Conservation (phyloP, 495 filamentous ascomycete genomes). For the Jackrogersella minutella region DNA sequence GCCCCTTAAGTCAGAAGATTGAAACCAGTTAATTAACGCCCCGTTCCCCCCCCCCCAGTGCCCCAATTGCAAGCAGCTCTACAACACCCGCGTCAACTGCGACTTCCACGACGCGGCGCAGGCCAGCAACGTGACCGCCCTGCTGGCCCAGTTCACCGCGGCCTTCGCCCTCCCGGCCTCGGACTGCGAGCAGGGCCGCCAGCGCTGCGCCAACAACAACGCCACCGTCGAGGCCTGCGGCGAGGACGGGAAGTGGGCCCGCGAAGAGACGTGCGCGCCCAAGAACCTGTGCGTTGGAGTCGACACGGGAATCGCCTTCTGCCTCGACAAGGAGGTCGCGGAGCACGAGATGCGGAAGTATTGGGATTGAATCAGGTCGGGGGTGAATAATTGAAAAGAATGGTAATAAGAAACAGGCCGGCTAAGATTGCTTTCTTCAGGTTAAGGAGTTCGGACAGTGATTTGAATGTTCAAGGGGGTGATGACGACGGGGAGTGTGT, state of each 20-base stretch:
- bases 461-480: neutral
- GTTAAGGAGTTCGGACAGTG: neutral
- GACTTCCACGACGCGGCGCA: neutral
- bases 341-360: neutral
- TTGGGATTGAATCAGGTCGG: neutral
- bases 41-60: neutral
- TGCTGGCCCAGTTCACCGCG: neutral
- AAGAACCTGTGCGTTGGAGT: neutral
- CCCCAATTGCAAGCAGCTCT: conserved; percentile 28
- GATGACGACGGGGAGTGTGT: no score
- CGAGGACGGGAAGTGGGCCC: neutral
- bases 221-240: neutral
- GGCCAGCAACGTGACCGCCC: neutral
- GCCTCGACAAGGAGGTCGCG: neutral
- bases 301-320: conserved; percentile 7
- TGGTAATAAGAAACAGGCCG: no score
- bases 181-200: conserved; percentile 1
- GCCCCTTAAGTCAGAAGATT: neutral
- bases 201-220: neutral
- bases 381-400: no score
- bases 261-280: neutral
- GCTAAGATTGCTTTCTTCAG: neutral
- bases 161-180: neutral
- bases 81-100: conserved; percentile 28
- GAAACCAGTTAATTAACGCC: no score